A percentile compares a stretch with the other conserved stretches of the same genome.
Conservation (phyloP, 2,329 filamentous ascomycete genomes). For the Sclerotinia spermophila region DNA sequence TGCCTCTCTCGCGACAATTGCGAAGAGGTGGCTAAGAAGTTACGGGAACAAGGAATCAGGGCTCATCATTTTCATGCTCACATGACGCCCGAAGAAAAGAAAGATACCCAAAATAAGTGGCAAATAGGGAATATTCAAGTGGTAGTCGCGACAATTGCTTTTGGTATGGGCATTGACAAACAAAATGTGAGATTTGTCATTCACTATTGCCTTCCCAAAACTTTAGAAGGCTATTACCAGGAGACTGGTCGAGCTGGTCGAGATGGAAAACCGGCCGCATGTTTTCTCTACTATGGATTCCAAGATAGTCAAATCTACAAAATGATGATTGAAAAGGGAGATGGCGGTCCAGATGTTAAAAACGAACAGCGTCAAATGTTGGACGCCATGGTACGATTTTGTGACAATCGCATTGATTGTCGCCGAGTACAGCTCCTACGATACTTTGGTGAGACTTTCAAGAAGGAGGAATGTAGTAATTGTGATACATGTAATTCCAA, state of each 20-base stretch:
- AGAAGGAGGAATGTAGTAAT: constrained; percentile 64
- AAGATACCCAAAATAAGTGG: constrained; percentile 73
- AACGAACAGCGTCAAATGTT: constrained; percentile 82
- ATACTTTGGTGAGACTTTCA: constrained; percentile 92
- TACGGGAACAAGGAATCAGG: constrained; percentile 61
- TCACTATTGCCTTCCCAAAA: constrained; percentile 89
- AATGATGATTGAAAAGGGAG: constrained; percentile 78
- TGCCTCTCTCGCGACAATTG: constrained; percentile 82
- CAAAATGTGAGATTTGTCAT: constrained; percentile 94
- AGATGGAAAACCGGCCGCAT: constrained; percentile 82
- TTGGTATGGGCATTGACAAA: constrained; percentile 99
- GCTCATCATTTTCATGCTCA: constrained; percentile 85
- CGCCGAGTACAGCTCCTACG: constrained; percentile 80
- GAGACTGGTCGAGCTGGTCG: constrained; percentile 93
- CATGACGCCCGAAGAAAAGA: constrained; percentile 65
- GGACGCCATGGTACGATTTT: constrained; percentile 78
- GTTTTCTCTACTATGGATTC: constrained; percentile 86
- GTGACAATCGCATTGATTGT: constrained; percentile 85
- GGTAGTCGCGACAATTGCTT: constrained; percentile 96
- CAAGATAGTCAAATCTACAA: constrained; percentile 69
- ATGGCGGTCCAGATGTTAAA: constrained; percentile 75
- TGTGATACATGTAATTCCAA: constrained; percentile 90
- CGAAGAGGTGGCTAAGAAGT: constrained; percentile 70
- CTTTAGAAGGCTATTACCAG: constrained; percentile 95
- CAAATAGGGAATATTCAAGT: constrained; percentile 76